Percentiles rank a stretch among this genome's conserved stretches.
These are phyloP conservation scores for Pelargonium nanum DNA, from an alignment of 345 rosid species.

Conservation along the genomic window DNA sequence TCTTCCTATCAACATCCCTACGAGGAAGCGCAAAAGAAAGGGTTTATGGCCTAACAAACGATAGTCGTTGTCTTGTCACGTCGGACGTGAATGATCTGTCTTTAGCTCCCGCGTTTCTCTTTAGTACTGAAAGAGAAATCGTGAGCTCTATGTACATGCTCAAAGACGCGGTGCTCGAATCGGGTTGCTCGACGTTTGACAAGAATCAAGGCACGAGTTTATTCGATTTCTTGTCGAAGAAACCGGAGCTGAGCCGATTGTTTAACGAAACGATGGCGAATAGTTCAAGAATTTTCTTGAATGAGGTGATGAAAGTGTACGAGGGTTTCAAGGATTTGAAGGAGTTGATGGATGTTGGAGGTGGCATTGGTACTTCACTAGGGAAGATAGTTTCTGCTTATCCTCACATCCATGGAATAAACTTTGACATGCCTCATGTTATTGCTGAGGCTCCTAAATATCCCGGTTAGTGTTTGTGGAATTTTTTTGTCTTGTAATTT, in stretches of 20 bases:
- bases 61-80: not conserved
- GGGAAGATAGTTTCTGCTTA: not conserved
- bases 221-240: not conserved
- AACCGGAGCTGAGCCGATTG: not conserved
- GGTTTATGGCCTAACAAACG: not conserved
- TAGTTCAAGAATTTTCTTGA: not conserved
- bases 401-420: slow-evolving; percentile 13
- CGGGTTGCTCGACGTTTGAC: not conserved
- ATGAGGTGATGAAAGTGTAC: not conserved
- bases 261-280: slow-evolving; percentile 3
- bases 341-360: slow-evolving; percentile 15
- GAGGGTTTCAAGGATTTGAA: slow-evolving; percentile 4
- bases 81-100: not conserved
- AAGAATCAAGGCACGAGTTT: not conserved
- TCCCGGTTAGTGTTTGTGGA: slow-evolving; percentile 1
- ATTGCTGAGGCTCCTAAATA: not conserved
- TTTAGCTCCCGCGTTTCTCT: not conserved
- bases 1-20: not conserved
- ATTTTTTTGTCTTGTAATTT: too few relatives aligned
- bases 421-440: slow-evolving; percentile 16
- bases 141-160: not conserved
- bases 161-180: slow-evolving; percentile 5
- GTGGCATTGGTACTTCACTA: slow-evolving; percentile 6
- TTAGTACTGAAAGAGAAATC: not conserved
- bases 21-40: not conserved